These are phyloP conservation scores for Rhynchospora pubera DNA, from an alignment of 176 grass and related monocot species.

Conservation along the genomic window DNA sequence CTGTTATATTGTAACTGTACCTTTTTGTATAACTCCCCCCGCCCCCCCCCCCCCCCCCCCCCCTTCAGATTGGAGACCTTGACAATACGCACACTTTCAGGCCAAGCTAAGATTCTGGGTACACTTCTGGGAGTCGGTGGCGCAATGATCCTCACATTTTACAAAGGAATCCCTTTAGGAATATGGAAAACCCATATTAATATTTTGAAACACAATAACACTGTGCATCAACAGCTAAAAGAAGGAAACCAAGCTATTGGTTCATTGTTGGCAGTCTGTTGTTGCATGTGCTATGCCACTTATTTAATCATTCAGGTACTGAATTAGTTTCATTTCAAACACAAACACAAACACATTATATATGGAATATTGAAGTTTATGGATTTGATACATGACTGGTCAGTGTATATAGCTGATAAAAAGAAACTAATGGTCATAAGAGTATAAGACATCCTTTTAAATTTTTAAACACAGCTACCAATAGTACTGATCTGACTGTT, in stretches of 20 bases:
- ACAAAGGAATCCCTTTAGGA: slow-evolving; percentile 56
- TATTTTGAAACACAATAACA: slow-evolving; percentile 21
- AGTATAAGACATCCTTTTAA: background rate
- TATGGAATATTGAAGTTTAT: background rate
- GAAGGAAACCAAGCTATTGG: slow-evolving; percentile 33
- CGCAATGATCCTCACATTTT: slow-evolving; percentile 90
- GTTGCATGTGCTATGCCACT: slow-evolving; percentile 61
- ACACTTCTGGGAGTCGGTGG: slow-evolving; percentile 67
- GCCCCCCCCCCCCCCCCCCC: no score
- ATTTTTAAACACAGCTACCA: background rate
- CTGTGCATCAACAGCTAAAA: background rate
- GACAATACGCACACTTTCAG: slow-evolving; percentile 22
- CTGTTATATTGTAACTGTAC: background rate
- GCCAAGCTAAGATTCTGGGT: slow-evolving; percentile 66
- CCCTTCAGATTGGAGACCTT: slow-evolving; percentile 64
- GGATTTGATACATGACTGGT: background rate
- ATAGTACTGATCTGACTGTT: background rate
- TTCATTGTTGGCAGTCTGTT: slow-evolving; percentile 32
- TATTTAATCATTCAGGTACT: slow-evolving; percentile 68
- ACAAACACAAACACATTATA: background rate
- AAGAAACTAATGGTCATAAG: background rate
- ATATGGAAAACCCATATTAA: slow-evolving; percentile 41
- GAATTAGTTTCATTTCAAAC: background rate
- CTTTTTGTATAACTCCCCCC: no score
- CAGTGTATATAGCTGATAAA: background rate